Conservation (phyloP, 2,329 filamentous ascomycete species). For the Endoconidiophora polonica region DNA sequence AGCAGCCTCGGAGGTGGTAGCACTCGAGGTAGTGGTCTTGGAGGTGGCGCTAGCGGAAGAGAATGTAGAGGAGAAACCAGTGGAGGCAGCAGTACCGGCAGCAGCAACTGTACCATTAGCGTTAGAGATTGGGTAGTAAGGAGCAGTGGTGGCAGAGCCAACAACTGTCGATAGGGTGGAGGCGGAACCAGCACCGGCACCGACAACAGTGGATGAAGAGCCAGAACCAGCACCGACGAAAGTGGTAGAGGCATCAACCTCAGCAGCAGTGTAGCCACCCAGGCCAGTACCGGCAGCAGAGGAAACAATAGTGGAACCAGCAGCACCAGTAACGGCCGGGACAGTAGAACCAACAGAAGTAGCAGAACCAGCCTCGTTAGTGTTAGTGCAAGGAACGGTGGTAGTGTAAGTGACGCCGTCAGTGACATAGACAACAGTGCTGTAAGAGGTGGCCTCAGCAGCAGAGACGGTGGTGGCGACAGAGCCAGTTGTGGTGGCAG, state of each 20-base stretch:
- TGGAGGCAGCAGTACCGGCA: neutral
- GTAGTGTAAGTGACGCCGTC: conserved; percentile 2
- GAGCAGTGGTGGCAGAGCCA: neutral
- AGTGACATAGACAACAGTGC: conserved; percentile 1
- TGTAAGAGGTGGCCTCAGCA: neutral
- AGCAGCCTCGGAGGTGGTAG: neutral
- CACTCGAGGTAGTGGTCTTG: conserved; percentile 1
- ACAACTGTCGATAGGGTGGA: neutral
- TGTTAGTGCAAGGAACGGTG: conserved; percentile 3
- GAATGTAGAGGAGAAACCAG: neutral
- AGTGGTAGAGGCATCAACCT: neutral
- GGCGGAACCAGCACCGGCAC: neutral
- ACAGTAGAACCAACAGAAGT: neutral
- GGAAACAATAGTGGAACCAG: neutral
- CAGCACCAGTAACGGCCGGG: neutral
- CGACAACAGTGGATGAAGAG: neutral
- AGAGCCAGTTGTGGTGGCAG: neutral
- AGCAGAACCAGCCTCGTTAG: neutral
- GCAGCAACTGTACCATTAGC: neutral
- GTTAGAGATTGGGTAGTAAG: conserved; percentile 2
- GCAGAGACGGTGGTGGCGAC: neutral
- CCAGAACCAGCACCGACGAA: neutral
- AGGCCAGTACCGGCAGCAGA: neutral
- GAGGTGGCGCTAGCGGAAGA: neutral
- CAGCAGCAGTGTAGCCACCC: neutral